Evolutionary conservation across 2,329 filamentous ascomycete genomes (phyloP), one percentile per base, ranked within the genome.

Genomic region (Cercospora sesami): DNA sequence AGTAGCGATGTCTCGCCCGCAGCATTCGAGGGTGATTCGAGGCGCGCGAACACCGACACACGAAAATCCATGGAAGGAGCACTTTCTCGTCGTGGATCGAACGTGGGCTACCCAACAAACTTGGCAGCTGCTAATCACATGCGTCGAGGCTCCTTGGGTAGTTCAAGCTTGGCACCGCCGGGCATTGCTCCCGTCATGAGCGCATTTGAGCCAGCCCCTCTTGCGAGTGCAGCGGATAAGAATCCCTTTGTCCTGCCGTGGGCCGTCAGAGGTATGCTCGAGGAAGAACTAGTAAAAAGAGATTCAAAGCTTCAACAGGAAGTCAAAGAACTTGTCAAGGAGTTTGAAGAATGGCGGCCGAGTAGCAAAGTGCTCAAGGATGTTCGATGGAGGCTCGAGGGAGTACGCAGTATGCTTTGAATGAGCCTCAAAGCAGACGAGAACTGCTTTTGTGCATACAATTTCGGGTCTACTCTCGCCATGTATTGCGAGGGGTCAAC

Each of bases 261-360:
- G 90, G 94, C 95, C 39, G 95, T 99, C 89, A 88, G 95, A 7
- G 95, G 95, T 0, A 82, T 99, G 66, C 81, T 99, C 2, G 95
- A 98, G 78, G 95, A 99, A 78, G 91, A 95, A 18, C 89, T 93
- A 75, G 94, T 98, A 26, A 93, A 91, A 78, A 91, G 88, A 23
- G 91, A 96, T 76, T 81, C 96, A 18, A 87, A 87, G 33, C 60
- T 77, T 63, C 68, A 69, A 65, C 81, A 85, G 1, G 95, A 99
- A 80, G 93, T 92, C 6, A 86, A 87, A 68, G 87, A 93, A 75
- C 80, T 99, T 61, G 82, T 99, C n/a, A 84, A 84, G 68, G 89
- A 96, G 79, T 99, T 98, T 79, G 94, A 98, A 78, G 89, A 92
- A 63, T 99, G 95, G 95, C 94, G 91, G 76, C 95, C 95, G 0